phyloP scores from a whole-genome alignment of 169 alveolate species.

The Cryptosporidium canis region DNA sequence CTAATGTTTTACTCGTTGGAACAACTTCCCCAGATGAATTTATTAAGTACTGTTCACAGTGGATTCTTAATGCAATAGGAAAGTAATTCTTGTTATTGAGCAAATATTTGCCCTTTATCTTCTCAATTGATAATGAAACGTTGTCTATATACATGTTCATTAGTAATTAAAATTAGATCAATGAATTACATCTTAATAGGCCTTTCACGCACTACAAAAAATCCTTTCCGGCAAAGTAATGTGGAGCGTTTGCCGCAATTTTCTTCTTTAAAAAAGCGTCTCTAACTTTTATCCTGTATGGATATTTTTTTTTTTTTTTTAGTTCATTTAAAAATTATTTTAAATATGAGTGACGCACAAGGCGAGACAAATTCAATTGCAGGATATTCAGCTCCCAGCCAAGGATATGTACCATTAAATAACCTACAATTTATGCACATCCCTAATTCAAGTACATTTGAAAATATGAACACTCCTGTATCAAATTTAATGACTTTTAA shows the following conservation, averaged over 20 bases:
- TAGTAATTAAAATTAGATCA: background rate
- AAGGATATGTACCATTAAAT: background rate
- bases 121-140: slow-evolving; percentile 6
- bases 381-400: slow-evolving; percentile 5
- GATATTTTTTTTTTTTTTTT: background rate
- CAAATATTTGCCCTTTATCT: background rate
- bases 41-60: slow-evolving; percentile 32
- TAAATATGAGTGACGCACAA: too few relatives aligned
- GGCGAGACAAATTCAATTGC: background rate
- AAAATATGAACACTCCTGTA: background rate
- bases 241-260: background rate
- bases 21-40: slow-evolving; percentile 10
- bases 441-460: background rate
- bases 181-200: background rate
- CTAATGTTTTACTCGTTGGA: background rate
- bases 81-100: background rate
- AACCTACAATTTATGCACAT: background rate
- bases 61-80: slow-evolving; percentile 38
- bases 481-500: slow-evolving; percentile 42
- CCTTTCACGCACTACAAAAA: background rate
- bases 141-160: slow-evolving; percentile 1
- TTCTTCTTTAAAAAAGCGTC: background rate
- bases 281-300: background rate
- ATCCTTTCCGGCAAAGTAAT: background rate
- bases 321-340: too few relatives aligned